Evolutionary conservation across 352 stramenopile species (phyloP), one percentile per base, ranked within the genome.

Genomic region (Phytophthora lateralis): DNA sequence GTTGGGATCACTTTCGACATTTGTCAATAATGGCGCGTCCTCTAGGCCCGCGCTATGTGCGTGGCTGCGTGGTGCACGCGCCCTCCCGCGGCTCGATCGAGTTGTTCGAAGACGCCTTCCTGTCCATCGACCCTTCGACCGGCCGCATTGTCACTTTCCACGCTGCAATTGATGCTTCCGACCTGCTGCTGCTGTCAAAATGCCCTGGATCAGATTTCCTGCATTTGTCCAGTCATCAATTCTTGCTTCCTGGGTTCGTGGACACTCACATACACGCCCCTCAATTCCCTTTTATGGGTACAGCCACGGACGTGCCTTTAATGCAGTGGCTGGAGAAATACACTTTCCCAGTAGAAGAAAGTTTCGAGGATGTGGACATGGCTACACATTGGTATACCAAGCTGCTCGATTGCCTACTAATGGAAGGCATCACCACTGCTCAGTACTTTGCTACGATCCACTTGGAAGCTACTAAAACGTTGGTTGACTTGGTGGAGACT

Each of bases 221-320:
- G 18, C 29, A 50, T 35, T 67, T 89, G 0, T 1, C 11, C 9
- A 20, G 39, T 20, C 48, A 71, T 20, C 68, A 94, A 60, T 83
- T 98, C 37, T 67, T 98, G 20, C 69, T 96, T 54, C 92, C 92
- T 15, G 92, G 92, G 48, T 95, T 98, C 60, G 61, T 98, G 44
- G 92, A 98, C 75, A 88, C 82, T 11, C 92, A 98, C 69, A 82
- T 95, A 42, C 92, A 98, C 65, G 92, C 92, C n/a, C 87, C 92
- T 7, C 92, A 98, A 73, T 97, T 95, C 59, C 71, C 74, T 10
- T 97, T 82, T 60, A 83, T 78, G n/a, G 93, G 93, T 48, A 97
- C 90, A 32, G 91, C 80, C 46, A 96, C 88, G 24, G 89, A 98
- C 75, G 72, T 81, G 41, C 86, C 87, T 21, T 76, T 98, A n/a